Conservation (phyloP, 768 basidiomycete species). For the Trametopsis cervina region DNA sequence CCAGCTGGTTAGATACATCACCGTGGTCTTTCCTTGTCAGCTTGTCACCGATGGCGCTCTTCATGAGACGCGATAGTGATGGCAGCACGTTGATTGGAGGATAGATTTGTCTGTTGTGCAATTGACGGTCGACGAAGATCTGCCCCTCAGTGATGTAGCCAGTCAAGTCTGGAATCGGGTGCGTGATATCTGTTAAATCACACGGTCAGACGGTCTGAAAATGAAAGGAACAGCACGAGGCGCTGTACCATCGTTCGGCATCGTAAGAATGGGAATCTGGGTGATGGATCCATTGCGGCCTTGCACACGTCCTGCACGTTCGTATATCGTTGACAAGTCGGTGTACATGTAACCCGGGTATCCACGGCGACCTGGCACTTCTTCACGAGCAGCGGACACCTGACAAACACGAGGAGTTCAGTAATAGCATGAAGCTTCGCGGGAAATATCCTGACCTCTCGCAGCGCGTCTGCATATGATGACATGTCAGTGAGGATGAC, state of each 20-base stretch:
- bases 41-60: slow-evolving; percentile 97
- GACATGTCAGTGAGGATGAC: slow-evolving; percentile 99
- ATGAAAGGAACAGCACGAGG: slow-evolving; percentile 10
- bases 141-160: slow-evolving; percentile 99
- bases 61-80: slow-evolving; percentile 98
- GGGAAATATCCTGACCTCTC: slow-evolving; percentile 55
- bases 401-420: slow-evolving; percentile 22
- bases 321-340: slow-evolving; percentile 98
- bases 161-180: slow-evolving; percentile 98
- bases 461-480: slow-evolving; percentile 93
- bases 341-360: slow-evolving; percentile 99
- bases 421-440: slow-evolving; percentile 1
- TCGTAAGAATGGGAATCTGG: slow-evolving; percentile 98
- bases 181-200: slow-evolving; percentile 81
- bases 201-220: slow-evolving; percentile 2
- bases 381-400: slow-evolving; percentile 98
- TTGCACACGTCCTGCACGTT: slow-evolving; percentile 96
- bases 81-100: slow-evolving; percentile 99
- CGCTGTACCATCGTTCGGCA: slow-evolving; percentile 94
- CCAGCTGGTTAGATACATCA: slow-evolving; percentile 98
- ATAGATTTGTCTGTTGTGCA: slow-evolving; percentile 96
- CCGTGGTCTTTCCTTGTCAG: slow-evolving; percentile 97
- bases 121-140: slow-evolving; percentile 95
- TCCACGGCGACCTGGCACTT: slow-evolving; percentile 98
- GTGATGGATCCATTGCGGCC: slow-evolving; percentile 99